Evolutionary conservation across 768 basidiomycete species (phyloP).

Genomic region (Cystobasidium onofrii): DNA sequence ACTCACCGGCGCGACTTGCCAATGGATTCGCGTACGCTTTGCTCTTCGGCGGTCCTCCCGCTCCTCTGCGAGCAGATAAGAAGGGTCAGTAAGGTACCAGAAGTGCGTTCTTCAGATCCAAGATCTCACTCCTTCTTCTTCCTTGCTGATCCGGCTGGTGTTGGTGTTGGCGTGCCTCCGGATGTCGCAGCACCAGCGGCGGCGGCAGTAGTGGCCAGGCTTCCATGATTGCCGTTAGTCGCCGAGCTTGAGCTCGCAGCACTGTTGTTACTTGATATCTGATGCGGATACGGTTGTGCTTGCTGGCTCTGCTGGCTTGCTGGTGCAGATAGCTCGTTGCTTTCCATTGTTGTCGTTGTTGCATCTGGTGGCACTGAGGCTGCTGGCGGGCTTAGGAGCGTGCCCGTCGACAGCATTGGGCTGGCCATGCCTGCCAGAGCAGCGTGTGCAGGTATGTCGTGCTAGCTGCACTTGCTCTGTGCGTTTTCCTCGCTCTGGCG

Average conservation of each 20-base stretch:
- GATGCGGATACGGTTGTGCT: not conserved
- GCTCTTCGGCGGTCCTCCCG: not conserved
- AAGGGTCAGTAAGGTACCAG: not conserved
- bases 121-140: conserved; percentile 15
- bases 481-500: not conserved
- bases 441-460: not conserved
- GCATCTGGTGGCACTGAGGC: not conserved
- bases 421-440: conserved; percentile 5
- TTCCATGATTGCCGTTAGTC: not conserved
- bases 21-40: not conserved
- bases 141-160: not conserved
- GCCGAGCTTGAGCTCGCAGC: not conserved
- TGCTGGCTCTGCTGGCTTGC: not conserved
- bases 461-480: not conserved
- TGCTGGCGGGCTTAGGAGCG: not conserved
- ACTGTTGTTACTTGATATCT: not conserved
- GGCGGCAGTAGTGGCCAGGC: not conserved
- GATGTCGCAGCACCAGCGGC: not conserved
- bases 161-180: not conserved
- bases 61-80: not conserved
- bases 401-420: not conserved
- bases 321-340: not conserved
- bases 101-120: not conserved
- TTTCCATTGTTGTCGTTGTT: conserved; percentile 4
- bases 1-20: conserved; percentile 9